Evolutionary conservation across 139 green algal genomes (phyloP).

Genomic region (Ulvella scutata): DNA sequence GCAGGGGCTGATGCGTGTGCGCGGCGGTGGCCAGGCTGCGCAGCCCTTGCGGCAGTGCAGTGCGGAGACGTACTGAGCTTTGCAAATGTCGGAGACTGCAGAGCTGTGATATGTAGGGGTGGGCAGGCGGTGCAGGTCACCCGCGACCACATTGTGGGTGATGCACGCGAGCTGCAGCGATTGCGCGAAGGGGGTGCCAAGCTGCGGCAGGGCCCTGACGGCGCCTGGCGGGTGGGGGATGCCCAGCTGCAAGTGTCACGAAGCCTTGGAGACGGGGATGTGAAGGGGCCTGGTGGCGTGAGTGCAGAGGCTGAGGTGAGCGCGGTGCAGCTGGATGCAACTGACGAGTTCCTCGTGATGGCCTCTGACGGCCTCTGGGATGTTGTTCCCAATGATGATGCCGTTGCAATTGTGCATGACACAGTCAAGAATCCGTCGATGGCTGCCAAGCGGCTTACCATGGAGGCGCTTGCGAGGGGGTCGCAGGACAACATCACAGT

Average conservation of each 20-base stretch:
- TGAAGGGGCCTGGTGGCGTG: constrained; percentile 46
- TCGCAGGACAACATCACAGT: constrained; percentile 66
- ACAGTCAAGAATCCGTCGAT: constrained; percentile 25
- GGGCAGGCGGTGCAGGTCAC: constrained; percentile 41
- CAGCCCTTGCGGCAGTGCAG: constrained; percentile 50
- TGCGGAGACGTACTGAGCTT: constrained; percentile 31
- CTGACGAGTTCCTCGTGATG: constrained; percentile 71
- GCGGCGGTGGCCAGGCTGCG: constrained; percentile 44
- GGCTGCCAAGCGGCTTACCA: constrained; percentile 51
- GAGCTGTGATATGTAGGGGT: constrained; percentile 54
- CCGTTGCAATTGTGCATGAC: constrained; percentile 40
- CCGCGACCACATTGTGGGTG: constrained; percentile 63
- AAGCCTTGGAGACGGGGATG: constrained; percentile 70
- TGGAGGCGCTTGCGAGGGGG: constrained; percentile 56
- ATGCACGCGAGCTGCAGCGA: constrained; percentile 47
- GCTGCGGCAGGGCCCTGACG: constrained; percentile 20
- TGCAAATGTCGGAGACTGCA: constrained; percentile 76
- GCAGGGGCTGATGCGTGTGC: constrained; percentile 11
- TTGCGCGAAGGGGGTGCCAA: constrained; percentile 35
- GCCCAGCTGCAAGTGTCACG: constrained; percentile 52
- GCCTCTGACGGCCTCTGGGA: constrained; percentile 85
- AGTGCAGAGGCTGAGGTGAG: constrained; percentile 57
- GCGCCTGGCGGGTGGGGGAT: constrained; percentile 54
- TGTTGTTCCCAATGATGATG: constrained; percentile 54
- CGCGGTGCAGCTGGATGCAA: constrained; percentile 15